Evolutionary conservation across 2,329 filamentous ascomycete genomes (phyloP).

Genomic region (Pestalotiopsis sp.): DNA sequence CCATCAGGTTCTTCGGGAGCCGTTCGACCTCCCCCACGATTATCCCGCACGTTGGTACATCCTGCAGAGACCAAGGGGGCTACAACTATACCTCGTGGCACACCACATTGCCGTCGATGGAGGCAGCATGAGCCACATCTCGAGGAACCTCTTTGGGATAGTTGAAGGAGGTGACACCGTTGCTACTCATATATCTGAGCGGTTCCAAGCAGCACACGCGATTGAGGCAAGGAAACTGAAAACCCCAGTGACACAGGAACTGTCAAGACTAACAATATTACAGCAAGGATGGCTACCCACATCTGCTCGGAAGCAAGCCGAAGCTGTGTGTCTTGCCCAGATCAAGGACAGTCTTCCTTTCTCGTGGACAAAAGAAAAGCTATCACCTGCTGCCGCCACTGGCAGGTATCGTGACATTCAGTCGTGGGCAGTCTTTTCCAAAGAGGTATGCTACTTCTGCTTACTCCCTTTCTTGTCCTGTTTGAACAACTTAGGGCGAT

Average conservation of each 20-base stretch:
- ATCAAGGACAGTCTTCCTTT: neutral
- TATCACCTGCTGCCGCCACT: neutral
- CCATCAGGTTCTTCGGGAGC: neutral
- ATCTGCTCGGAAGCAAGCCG: neutral
- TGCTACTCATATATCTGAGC: neutral
- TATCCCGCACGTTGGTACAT: neutral
- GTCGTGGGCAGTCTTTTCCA: neutral
- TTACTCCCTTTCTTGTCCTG: neutral
- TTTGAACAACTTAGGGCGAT: neutral
- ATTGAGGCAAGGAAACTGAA: neutral
- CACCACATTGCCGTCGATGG: neutral
- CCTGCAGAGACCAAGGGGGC: neutral
- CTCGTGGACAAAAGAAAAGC: neutral
- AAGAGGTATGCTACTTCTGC: neutral
- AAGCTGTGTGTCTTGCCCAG: neutral
- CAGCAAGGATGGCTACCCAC: neutral
- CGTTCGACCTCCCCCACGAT: neutral
- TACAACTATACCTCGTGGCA: neutral
- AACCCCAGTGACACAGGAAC: neutral
- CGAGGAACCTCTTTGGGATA: neutral
- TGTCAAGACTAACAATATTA: neutral
- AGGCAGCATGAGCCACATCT: neutral
- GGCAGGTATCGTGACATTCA: neutral
- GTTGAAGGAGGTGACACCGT: neutral
- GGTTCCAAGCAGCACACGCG: neutral